These are phyloP conservation scores for Rubus parviflorus DNA, from an alignment of 306 rosid genomes.

Conservation along the genomic window DNA sequence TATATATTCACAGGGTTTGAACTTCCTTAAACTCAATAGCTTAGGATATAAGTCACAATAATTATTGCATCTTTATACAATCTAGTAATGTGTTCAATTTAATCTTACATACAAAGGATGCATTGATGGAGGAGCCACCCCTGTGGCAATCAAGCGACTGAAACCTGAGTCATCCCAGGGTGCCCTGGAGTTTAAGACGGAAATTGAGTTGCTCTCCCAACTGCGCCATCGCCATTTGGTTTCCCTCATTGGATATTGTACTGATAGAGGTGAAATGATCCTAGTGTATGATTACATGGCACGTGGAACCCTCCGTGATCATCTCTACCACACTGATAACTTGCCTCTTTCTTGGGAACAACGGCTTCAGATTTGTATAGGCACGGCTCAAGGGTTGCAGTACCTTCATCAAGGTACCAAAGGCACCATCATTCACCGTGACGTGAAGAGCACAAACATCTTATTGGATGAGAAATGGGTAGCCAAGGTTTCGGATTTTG, in stretches of 20 bases:
- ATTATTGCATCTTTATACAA: too few relatives aligned
- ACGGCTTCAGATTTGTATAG: conserved; percentile 31
- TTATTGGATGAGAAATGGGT: conserved; percentile 42
- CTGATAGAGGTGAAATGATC: conserved; percentile 39
- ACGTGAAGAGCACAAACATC: conserved; percentile 43
- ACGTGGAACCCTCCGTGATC: conserved; percentile 17
- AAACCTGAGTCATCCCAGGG: conserved; percentile 40
- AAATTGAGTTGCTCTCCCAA: conserved; percentile 50
- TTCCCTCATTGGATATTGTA: conserved; percentile 39
- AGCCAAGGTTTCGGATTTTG: conserved; percentile 52
- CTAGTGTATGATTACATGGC: conserved; percentile 43
- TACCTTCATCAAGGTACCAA: conserved; percentile 38
- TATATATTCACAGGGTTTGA: too few relatives aligned
- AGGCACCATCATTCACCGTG: conserved; percentile 46
- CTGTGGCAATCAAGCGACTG: conserved; percentile 26
- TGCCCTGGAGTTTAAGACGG: conserved; percentile 36
- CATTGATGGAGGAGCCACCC: neutral
- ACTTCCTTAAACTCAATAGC: too few relatives aligned
- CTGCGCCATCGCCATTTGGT: conserved; percentile 42
- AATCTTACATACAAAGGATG: too few relatives aligned
- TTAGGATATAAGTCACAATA: too few relatives aligned
- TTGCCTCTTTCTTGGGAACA: conserved; percentile 35
- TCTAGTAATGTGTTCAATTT: too few relatives aligned
- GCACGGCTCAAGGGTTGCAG: conserved; percentile 29
- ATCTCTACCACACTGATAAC: conserved; percentile 19